Evolutionary conservation across 75 land plant genomes (phyloP), one percentile per base, ranked within the genome.

Genomic region (Sequoiadendron giganteum): DNA sequence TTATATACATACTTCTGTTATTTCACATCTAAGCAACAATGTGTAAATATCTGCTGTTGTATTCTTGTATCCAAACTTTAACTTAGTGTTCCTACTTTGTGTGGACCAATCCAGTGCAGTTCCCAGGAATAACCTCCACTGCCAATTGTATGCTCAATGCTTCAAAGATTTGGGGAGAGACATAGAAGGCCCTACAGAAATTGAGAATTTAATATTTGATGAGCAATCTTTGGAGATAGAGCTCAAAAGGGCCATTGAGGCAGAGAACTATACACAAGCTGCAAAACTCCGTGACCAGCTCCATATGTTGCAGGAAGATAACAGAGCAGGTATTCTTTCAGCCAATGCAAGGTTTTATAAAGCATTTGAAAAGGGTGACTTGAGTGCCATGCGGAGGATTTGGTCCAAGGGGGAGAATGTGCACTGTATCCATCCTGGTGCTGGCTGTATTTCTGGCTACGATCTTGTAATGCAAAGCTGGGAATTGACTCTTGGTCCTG

Each of bases 341-440:
- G 92, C 93, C 54, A 97, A 97, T 89, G 72, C 93, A 43, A 87
- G 89, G 21, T 97, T 97, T 86, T 97, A 97, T 81, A 87, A 93
- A 54, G 90, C 97, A 72, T 97, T 97, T 86, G 92, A 87, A 82
- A 90, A 84, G 10, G 97, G 99, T 1, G 96, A 97, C 87, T 77
- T 97, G 28, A 94, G 90, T 16, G 86, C 89, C 3, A 97, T 97
- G 96, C 91, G 92, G 3, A 78, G 86, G 36, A 87, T 97, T 18
- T 97, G 99, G 97, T 85, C 96, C 61, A 88, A 90, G 72, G 95
- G 93, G 1, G 95, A 93, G 14, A 70, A 95, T 90, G 96, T 94
- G 7, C 94, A 92, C 30, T 92, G 93, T 65, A 94, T 97, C 16
- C 99, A 97, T 89, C 99, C 99, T 34, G 96, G 97, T 2, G 93